Evolutionary conservation across 2,329 filamentous ascomycete genomes (phyloP), one percentile per base, ranked within the genome.

Genomic region (Aspergillus flavus): DNA sequence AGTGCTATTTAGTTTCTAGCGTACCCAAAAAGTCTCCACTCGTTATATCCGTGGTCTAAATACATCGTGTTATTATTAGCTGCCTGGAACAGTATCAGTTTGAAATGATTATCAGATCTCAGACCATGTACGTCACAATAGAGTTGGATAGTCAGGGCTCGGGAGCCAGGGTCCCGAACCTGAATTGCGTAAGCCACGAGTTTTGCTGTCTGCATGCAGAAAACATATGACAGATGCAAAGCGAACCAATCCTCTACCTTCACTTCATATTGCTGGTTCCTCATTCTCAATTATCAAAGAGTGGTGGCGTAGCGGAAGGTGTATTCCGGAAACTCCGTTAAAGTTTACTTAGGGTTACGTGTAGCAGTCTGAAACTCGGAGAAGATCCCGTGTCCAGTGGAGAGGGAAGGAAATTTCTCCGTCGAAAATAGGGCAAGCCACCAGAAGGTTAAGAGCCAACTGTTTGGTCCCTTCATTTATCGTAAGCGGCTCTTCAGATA

Each of bases 281-380:
- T 19, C 14, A 4, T 19, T 0, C 2, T 30, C 14, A 30, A 30
- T 16, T 16, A n/a, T 9, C 0, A n/a, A n/a, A 50, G 46, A 26
- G 2, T 19, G 46, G 46, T 28, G 46, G 46, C 23, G 46, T 30
- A 14, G 46, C 26, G 23, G 26, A n/a, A 32, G 2, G 16, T 28
- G 4, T 7, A 9, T 54, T 55, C 14, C n/a, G 12, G 0, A 21
- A 28, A 26, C 1, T 53, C 16, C 14, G 28, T 28, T 28, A 21
- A 36, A 26, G 19, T 11, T 21, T 23, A 23, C 30, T n/a, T 55
- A 55, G 52, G 52, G 32, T 21, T 55, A 26, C 26, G 19, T 32
- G 48, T n/a, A n/a, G 52, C 52, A 55, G 28, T 12, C 32, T 55
- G 52, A 55, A 55, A 55, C 52, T 26, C 52, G 52, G 52, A 16